A percentile compares a stretch with the other conserved stretches of the same genome.
Evolutionary conservation across 2,329 filamentous ascomycete genomes (phyloP).

Genomic region (Scedosporium apiospermum): DNA sequence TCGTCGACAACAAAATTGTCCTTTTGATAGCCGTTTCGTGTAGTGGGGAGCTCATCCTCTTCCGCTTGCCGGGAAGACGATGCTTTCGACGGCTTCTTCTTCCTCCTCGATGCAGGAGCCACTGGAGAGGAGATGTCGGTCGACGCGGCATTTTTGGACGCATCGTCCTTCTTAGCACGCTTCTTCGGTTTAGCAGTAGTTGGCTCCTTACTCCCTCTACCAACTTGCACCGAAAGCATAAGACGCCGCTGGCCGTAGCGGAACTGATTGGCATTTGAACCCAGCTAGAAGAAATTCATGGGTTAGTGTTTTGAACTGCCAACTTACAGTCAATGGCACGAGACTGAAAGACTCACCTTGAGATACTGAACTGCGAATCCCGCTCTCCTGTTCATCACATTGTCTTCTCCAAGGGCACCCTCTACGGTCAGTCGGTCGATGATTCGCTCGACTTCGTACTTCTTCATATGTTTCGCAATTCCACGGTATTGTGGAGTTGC

Average conservation of each 20-base stretch:
- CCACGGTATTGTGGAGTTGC: conserved; percentile 40
- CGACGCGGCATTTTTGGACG: conserved; percentile 23
- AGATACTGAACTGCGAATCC: conserved; percentile 71
- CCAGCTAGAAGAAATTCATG: conserved; percentile 20
- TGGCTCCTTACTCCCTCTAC: conserved; percentile 18
- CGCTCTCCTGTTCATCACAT: conserved; percentile 47
- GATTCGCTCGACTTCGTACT: conserved; percentile 73
- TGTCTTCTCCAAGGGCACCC: conserved; percentile 63
- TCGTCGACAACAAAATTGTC: conserved; percentile 27
- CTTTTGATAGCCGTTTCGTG: conserved; percentile 16
- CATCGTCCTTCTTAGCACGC: conserved; percentile 12
- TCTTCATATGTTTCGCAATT: conserved; percentile 57
- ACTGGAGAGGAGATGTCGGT: conserved; percentile 47
- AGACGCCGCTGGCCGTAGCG: conserved; percentile 34
- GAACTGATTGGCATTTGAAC: conserved; percentile 31
- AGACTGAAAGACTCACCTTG: conserved; percentile 28
- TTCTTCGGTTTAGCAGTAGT: conserved; percentile 25
- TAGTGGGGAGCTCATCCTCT: background rate
- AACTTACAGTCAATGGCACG: background rate
- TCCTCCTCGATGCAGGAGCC: conserved; percentile 12
- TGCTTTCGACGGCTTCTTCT: conserved; percentile 2
- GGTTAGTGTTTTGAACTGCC: background rate
- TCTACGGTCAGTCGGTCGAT: conserved; percentile 68
- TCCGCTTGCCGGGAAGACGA: background rate
- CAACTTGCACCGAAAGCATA: conserved; percentile 30